Evolutionary conservation across 139 green algal genomes (phyloP).

Genomic region (Haematococcus sp.): DNA sequence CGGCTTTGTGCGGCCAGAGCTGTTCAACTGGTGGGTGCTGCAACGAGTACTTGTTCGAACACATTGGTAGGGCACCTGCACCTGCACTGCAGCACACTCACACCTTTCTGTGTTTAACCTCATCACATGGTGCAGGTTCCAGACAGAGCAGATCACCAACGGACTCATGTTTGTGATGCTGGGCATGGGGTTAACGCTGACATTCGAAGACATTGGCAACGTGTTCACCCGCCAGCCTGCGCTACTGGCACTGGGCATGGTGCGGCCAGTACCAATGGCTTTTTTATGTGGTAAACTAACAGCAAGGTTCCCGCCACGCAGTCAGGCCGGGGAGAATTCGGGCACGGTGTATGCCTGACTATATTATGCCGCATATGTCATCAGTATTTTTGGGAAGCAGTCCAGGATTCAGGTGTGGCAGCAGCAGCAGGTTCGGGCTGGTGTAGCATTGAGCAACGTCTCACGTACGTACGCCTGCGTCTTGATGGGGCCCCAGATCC

Average conservation of each 20-base stretch:
- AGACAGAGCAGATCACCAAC: slow-evolving; percentile 5
- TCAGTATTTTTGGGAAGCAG: too few species aligned
- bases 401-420: too few species aligned
- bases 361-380: too few species aligned
- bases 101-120: neutral
- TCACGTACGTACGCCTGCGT: too few species aligned
- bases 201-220: slow-evolving; percentile 52
- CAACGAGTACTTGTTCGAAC: neutral
- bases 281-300: too few species aligned
- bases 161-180: slow-evolving; percentile 18
- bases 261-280: slow-evolving; percentile 20
- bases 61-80: neutral
- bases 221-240: slow-evolving; percentile 56
- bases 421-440: too few species aligned
- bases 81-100: neutral
- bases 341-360: too few species aligned
- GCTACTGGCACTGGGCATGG: slow-evolving; percentile 59
- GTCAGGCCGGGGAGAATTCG: too few species aligned
- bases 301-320: too few species aligned
- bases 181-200: slow-evolving; percentile 55
- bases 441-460: too few species aligned
- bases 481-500: too few species aligned
- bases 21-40: slow-evolving; percentile 16
- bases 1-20: slow-evolving; percentile 7
- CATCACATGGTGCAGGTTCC: neutral